These are phyloP conservation scores for Vanilla planifolia DNA, from an alignment of 106 monocot genomes.

Conservation along the genomic window DNA sequence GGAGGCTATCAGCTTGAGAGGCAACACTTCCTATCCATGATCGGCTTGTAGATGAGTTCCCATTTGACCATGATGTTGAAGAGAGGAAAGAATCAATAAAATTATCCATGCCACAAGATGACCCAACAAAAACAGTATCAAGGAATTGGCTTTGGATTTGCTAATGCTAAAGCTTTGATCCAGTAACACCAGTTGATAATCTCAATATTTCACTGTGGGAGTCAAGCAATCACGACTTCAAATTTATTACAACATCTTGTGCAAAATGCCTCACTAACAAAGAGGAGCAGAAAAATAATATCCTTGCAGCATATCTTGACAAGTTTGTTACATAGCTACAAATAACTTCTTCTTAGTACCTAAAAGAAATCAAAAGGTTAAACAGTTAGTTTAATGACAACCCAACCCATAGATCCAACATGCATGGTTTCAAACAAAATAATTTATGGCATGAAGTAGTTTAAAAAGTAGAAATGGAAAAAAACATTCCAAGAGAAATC, in stretches of 20 bases:
- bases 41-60: conserved; percentile 19
- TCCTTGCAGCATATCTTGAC: conserved; percentile 1
- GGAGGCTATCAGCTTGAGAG: conserved; percentile 25
- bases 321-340: neutral
- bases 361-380: neutral
- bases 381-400: neutral
- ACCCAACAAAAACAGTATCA: neutral
- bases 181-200: neutral
- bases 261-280: neutral
- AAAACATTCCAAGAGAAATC: neutral
- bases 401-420: too few relatives aligned
- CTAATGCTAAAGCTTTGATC: neutral
- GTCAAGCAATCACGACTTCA: neutral
- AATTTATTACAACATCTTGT: neutral
- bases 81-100: conserved; percentile 33
- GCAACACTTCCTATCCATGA: conserved; percentile 23
- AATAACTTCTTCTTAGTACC: neutral
- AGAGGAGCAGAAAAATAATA: neutral
- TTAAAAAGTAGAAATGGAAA: neutral
- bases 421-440: neutral
- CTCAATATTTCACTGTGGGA: neutral
- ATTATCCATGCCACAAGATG: conserved; percentile 30
- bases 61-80: conserved; percentile 37
- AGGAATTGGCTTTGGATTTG: conserved; percentile 6
- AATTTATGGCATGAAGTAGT: neutral